phyloP scores from a whole-genome alignment of 352 stramenopile genomes.

The Phytopythium ostracodes region DNA sequence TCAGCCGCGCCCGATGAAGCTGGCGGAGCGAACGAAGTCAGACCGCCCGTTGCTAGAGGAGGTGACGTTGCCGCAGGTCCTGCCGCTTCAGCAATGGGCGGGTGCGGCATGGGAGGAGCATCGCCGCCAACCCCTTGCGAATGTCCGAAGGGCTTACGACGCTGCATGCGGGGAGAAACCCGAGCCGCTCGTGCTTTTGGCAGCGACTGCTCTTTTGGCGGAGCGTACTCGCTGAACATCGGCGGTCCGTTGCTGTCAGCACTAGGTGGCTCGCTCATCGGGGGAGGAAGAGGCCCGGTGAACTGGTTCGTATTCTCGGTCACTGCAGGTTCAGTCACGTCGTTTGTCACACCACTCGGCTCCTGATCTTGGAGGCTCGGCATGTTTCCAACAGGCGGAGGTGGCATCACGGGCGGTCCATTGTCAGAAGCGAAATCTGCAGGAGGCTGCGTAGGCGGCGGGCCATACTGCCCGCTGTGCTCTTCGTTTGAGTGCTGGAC shows the following conservation, averaged over 20 bases:
- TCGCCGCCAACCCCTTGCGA: not conserved
- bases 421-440: not conserved
- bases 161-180: constrained; percentile 5
- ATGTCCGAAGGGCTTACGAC: not conserved
- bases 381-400: not conserved
- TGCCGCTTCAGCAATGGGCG: constrained; percentile 5
- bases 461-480: not conserved
- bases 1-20: not conserved
- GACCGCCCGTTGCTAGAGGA: constrained; percentile 2
- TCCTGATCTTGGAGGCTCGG: not conserved
- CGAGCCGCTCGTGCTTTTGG: not conserved
- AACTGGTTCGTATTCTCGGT: not conserved
- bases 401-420: not conserved
- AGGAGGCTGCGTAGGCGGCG: not conserved
- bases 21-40: not conserved
- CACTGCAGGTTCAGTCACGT: not conserved
- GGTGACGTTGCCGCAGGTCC: not conserved
- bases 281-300: not conserved
- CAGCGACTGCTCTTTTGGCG: not conserved
- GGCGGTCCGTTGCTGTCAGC: not conserved
- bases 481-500: not conserved
- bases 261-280: not conserved
- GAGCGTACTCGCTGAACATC: constrained; percentile 2
- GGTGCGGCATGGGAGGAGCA: constrained; percentile 5
- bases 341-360: not conserved